These are phyloP conservation scores for Abrus precatorius DNA, from an alignment of 306 rosid genomes.

Conservation along the genomic window DNA sequence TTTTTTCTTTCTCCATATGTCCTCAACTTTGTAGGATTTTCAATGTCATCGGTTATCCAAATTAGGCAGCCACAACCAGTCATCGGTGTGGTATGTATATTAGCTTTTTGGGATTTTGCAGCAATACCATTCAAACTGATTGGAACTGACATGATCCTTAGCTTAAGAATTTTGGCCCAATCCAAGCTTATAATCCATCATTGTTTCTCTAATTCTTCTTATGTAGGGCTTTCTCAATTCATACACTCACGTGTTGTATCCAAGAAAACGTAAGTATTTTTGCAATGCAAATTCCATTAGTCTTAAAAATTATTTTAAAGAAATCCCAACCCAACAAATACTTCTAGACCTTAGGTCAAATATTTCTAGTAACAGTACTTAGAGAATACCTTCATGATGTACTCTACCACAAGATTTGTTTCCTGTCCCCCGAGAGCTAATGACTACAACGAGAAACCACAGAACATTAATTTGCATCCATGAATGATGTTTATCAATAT, in stretches of 20 bases:
- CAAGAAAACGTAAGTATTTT: conserved; percentile 17
- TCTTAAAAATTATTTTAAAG: not conserved
- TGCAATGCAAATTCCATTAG: conserved; percentile 19
- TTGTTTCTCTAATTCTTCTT: conserved; percentile 17
- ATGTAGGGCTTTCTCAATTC: conserved; percentile 11
- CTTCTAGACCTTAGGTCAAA: conserved; percentile 1
- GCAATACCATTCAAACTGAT: conserved; percentile 9
- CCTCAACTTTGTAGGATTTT: not conserved
- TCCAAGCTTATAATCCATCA: not conserved
- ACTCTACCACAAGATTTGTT: conserved; percentile 87
- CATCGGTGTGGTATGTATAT: not conserved
- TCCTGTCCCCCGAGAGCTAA: conserved; percentile 94
- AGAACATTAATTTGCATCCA: conserved; percentile 40
- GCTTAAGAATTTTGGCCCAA: not conserved
- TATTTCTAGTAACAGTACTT: conserved; percentile 43
- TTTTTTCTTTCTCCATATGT: not conserved
- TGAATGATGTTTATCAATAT: conserved; percentile 17
- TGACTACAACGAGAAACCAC: conserved; percentile 63
- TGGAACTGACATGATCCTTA: conserved; percentile 21
- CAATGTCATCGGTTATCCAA: conserved; percentile 7
- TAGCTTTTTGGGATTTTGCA: not conserved
- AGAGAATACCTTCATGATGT: conserved; percentile 91
- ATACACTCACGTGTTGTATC: not conserved
- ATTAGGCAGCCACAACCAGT: not conserved
- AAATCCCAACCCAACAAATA: conserved; percentile 19